Evolutionary conservation across 225 moss, liverwort and hornwort genomes (phyloP).

Genomic region (Pleurozium schreberi): DNA sequence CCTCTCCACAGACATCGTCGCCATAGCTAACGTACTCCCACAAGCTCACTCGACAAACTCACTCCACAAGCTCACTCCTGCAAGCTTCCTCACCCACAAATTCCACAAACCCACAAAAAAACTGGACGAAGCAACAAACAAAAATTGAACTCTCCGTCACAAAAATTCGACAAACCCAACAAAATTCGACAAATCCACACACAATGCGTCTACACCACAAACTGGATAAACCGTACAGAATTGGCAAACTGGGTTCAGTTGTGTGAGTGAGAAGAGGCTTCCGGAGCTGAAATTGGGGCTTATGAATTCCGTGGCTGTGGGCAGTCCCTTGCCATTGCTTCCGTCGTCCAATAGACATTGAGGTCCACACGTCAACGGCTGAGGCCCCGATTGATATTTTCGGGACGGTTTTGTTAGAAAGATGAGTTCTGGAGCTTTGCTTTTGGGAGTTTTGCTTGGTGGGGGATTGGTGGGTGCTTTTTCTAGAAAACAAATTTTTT

Average conservation of each 20-base stretch:
- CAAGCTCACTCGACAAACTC: background rate
- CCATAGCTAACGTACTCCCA: background rate
- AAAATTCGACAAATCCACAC: background rate
- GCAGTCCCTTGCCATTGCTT: background rate
- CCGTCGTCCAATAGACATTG: background rate
- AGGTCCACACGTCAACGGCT: background rate
- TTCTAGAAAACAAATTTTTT: accelerated
- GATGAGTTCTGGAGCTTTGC: background rate
- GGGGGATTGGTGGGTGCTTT: background rate
- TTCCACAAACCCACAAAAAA: background rate
- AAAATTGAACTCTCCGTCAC: no score
- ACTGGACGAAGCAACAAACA: background rate
- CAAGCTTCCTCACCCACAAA: background rate
- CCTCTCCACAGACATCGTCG: conserved; percentile 4
- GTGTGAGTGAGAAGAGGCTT: background rate
- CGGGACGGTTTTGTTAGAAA: no score
- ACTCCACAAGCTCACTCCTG: background rate
- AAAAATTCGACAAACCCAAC: background rate
- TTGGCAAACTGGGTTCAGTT: background rate
- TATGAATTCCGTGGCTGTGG: background rate
- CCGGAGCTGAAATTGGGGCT: background rate
- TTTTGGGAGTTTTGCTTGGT: background rate
- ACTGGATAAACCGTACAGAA: no score
- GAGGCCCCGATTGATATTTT: background rate
- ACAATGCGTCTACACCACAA: background rate